These are phyloP conservation scores for Bipolaris bicolor DNA, from an alignment of 2,329 filamentous ascomycete genomes.

Conservation along the genomic window DNA sequence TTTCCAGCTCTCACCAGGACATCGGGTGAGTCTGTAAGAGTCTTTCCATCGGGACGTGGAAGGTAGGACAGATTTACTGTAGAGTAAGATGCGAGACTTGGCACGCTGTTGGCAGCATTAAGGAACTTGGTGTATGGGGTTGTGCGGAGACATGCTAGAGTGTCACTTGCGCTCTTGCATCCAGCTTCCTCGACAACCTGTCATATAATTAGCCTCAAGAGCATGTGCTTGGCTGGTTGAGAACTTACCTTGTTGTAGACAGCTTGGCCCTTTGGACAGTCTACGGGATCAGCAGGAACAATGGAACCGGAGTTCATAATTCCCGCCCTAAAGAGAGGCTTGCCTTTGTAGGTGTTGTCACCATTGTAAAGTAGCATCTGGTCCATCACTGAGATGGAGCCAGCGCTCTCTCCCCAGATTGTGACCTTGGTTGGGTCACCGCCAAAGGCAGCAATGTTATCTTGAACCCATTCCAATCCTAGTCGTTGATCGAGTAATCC, in stretches of 20 bases:
- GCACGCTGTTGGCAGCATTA: conserved; percentile 71
- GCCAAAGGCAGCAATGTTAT: conserved; percentile 78
- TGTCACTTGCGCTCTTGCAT: conserved; percentile 52
- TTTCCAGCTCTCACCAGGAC: conserved; percentile 58
- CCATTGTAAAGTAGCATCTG: conserved; percentile 78
- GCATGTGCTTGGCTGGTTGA: conserved; percentile 12
- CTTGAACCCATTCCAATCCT: conserved; percentile 76
- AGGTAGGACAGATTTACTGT: conserved; percentile 75
- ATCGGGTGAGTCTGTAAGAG: conserved; percentile 69
- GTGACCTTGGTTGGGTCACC: conserved; percentile 80
- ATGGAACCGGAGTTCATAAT: conserved; percentile 68
- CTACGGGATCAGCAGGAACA: conserved; percentile 59
- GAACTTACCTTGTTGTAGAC: conserved; percentile 57
- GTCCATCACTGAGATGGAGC: conserved; percentile 72
- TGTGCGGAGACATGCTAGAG: conserved; percentile 56
- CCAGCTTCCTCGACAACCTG: conserved; percentile 55
- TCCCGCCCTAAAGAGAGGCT: conserved; percentile 73
- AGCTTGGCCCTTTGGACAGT: conserved; percentile 68
- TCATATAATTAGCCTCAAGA: conserved; percentile 61
- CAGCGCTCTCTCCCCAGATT: conserved; percentile 71
- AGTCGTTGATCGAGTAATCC: conserved; percentile 76
- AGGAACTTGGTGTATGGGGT: conserved; percentile 59
- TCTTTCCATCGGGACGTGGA: conserved; percentile 72
- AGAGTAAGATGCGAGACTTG: conserved; percentile 69
- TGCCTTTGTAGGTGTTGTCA: conserved; percentile 74